Conservation (phyloP, 805 yeast genomes). For the Brettanomyces custersianus region DNA sequence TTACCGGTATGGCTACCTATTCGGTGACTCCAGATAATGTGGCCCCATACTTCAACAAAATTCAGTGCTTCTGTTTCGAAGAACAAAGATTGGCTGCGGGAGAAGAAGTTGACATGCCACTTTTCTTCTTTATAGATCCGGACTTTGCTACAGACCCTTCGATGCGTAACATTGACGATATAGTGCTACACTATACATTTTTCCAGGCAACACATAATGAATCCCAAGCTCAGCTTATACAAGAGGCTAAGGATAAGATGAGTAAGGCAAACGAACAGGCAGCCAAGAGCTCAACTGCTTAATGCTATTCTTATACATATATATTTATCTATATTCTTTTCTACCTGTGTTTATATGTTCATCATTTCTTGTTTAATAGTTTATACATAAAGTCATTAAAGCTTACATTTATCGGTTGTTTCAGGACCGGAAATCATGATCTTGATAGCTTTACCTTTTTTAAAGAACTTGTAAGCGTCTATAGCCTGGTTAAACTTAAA, state of each 20-base stretch:
- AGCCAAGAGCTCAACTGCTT: not conserved
- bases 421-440: conserved; percentile 77
- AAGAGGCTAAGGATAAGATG: conserved; percentile 11
- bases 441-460: conserved; percentile 63
- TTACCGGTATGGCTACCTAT: conserved; percentile 97
- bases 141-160: conserved; percentile 89
- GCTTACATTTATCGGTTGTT: not conserved
- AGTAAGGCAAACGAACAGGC: conserved; percentile 4
- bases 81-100: conserved; percentile 91
- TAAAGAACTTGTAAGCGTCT: conserved; percentile 63
- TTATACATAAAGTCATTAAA: not conserved
- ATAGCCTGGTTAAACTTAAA: conserved; percentile 64
- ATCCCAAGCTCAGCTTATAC: conserved; percentile 18
- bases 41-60: conserved; percentile 92
- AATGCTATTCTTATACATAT: not conserved
- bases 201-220: conserved; percentile 48
- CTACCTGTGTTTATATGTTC: not conserved
- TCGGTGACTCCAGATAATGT: conserved; percentile 95
- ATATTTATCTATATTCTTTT: not conserved
- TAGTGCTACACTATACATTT: conserved; percentile 86
- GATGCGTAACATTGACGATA: conserved; percentile 84
- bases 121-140: conserved; percentile 93
- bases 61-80: conserved; percentile 97
- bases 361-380: not conserved
- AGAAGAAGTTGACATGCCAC: conserved; percentile 98